A percentile compares a stretch with the other conserved stretches of the same genome.
Evolutionary conservation across 2,329 filamentous ascomycete genomes (phyloP).

Genomic region (Aureobasidium sp.): DNA sequence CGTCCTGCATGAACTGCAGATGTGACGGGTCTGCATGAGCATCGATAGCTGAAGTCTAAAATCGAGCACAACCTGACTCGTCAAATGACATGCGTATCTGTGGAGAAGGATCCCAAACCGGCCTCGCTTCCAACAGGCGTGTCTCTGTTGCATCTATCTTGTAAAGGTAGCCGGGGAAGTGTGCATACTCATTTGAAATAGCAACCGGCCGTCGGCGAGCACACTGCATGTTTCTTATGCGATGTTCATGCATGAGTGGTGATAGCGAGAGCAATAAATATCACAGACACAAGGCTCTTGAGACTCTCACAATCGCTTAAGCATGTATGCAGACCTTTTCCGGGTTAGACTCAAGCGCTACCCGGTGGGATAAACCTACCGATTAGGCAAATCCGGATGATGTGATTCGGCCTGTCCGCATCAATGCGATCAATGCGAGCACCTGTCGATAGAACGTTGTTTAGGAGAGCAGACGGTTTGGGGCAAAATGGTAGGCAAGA

Average conservation of each 20-base stretch:
- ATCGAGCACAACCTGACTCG: conserved; percentile 6
- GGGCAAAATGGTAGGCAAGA: neutral
- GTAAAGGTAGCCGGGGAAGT: neutral
- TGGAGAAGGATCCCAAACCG: conserved; percentile 2
- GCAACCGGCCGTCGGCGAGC: neutral
- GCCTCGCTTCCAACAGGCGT: conserved; percentile 5
- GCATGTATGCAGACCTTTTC: neutral
- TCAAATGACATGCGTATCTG: neutral
- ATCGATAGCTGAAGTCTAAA: neutral
- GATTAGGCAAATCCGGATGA: neutral
- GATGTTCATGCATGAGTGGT: neutral
- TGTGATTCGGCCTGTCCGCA: neutral
- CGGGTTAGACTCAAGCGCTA: neutral
- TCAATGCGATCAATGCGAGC: neutral
- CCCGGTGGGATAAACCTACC: neutral
- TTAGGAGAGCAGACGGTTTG: neutral
- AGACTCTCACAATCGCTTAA: neutral
- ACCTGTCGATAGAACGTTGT: neutral
- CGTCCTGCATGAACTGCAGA: conserved; percentile 6
- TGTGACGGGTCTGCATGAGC: neutral
- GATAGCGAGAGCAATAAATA: neutral
- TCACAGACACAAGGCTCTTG: neutral
- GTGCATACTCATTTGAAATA: neutral
- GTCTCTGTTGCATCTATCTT: neutral
- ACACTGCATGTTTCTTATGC: neutral